Conservation (phyloP, 192 early-diverging fungal species). For the Lobosporangium transversale region DNA sequence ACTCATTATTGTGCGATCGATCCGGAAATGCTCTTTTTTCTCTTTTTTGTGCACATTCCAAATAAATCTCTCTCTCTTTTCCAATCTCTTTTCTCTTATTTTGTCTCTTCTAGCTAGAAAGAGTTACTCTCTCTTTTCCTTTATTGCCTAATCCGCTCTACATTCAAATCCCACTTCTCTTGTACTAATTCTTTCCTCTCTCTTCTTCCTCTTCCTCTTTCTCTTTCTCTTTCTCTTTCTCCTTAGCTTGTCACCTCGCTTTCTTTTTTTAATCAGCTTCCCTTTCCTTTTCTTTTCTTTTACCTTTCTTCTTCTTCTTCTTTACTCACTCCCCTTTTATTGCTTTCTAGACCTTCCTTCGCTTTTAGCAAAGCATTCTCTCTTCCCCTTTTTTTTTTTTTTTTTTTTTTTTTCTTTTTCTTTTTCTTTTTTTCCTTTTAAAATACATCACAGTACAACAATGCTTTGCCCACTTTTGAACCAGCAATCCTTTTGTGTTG, state of each 20-base stretch:
- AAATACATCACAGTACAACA: neutral
- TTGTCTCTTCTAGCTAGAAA: neutral
- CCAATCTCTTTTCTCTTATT: neutral
- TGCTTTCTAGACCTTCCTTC: neutral
- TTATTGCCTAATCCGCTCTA: neutral
- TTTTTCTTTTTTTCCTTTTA: neutral
- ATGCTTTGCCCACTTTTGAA: constrained; percentile 34
- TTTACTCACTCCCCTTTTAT: neutral
- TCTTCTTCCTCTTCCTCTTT: neutral
- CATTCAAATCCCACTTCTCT: too few relatives aligned
- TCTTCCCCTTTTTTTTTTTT: too few relatives aligned
- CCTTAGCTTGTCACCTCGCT: neutral
- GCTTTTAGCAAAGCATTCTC: too few relatives aligned
- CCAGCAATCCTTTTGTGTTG: constrained; percentile 10
- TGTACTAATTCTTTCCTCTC: neutral
- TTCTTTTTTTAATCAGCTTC: neutral
- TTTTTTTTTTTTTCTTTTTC: neutral
- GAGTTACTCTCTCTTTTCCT: neutral
- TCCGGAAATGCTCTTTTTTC: too few relatives aligned
- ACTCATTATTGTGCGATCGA: too few relatives aligned
- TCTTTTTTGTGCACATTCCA: neutral
- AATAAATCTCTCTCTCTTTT: neutral
- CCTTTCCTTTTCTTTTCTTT: neutral
- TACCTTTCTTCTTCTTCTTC: neutral
- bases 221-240: neutral